phyloP scores from a whole-genome alignment of 116 monocot species.

The Dioscorea cayenensis region DNA sequence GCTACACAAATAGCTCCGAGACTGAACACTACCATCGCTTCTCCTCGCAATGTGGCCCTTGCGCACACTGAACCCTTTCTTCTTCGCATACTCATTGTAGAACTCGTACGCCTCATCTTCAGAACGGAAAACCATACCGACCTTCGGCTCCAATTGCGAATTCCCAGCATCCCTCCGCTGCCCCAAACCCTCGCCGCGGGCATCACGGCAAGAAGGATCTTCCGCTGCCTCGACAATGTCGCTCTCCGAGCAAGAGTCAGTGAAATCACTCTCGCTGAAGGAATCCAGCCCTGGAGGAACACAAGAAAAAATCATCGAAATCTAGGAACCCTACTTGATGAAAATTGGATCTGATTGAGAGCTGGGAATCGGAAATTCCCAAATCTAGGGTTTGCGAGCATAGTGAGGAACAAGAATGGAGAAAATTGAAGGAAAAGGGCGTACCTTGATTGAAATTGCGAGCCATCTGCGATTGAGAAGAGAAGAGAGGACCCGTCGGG shows the following conservation, averaged over 20 bases:
- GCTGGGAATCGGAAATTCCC: too few species aligned
- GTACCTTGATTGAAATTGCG: too few species aligned
- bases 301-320: too few species aligned
- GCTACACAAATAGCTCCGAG: slow-evolving; percentile 44
- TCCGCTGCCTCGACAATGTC: background rate
- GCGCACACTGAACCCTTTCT: slow-evolving; percentile 57
- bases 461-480: too few species aligned
- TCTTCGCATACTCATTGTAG: slow-evolving; percentile 55
- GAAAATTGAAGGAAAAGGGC: too few species aligned
- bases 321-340: too few species aligned
- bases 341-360: too few species aligned
- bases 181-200: background rate
- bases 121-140: slow-evolving; percentile 45
- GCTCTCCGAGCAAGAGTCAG: slow-evolving; percentile 4
- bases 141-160: slow-evolving; percentile 26
- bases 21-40: slow-evolving; percentile 36
- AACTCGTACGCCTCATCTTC: slow-evolving; percentile 55
- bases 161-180: background rate
- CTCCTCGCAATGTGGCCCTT: slow-evolving; percentile 53
- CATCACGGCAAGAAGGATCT: background rate
- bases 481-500: too few species aligned
- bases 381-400: too few species aligned
- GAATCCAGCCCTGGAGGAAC: slow-evolving; percentile 2
- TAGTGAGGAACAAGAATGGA: too few species aligned
- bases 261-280: slow-evolving; percentile 10